Base-by-base conservation (phyloP, 805 yeast genomes). In the Sugiyamaella smithiae region DNA sequence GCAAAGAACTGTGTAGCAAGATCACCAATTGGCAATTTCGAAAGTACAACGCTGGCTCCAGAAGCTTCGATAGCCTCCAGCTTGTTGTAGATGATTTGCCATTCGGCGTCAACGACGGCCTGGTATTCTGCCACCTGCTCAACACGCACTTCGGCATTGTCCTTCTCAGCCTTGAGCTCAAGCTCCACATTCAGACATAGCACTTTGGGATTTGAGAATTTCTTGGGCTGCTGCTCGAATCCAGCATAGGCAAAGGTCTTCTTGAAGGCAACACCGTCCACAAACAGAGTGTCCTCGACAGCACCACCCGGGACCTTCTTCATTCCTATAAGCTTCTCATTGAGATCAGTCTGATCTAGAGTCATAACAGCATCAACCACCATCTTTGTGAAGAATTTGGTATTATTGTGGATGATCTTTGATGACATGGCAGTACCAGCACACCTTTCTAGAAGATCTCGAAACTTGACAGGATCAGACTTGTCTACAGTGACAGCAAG, bases 1-100 rank as follows among this genome's bases (percentile, higher is more conserved):
- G 99, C 99, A 68, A 93, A 93, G 69, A 77, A 93, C 71, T 93
- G 99, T 6, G 99, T 93, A n/a, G 99, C 99, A 66, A 93, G 77
- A 69, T 93, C 99, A 56, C 99, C 99, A 64, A 93, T 93, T 48
- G 99, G 99, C 60, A 93, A 75, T 66, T 89, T 89, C 14, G 97
- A 90, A 53, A 93, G 78, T 36, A 93, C 96, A 49, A 93, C 88
- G 63, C 88, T 83, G 28, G 97, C 97, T 22, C 98, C 98, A 2
- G 95, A 77, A 22, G 75, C 76, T 59, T 81, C 84, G 56, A 93
- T 85, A 45, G 88, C 84, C 62, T 87, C 85, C 57, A 93, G 77
- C 70, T 93, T 93, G 64, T 84, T 78, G 61, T 86, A 76, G 57
- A 93, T 93, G 57, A 93, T 85, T 66, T 87, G 81, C 98, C 99